Evolutionary conservation across 2,329 filamentous ascomycete species (phyloP).

Genomic region (Metarhizium guizhouense): DNA sequence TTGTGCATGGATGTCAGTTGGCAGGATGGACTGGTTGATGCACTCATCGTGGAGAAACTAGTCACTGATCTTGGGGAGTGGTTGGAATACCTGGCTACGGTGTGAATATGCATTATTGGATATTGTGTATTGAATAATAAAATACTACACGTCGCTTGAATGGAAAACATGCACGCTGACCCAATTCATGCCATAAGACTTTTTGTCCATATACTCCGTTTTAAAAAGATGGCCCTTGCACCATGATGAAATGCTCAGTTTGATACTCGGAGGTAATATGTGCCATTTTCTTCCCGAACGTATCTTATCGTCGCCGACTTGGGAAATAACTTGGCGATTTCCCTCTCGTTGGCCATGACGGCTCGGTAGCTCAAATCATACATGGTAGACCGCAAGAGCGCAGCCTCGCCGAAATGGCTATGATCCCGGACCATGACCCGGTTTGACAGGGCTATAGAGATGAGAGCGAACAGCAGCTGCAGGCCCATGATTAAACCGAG

Average conservation of each 20-base stretch:
- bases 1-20: slow-evolving; percentile 16
- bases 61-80: slow-evolving; percentile 7
- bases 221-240: slow-evolving; percentile 3
- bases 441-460: slow-evolving; percentile 15
- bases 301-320: slow-evolving; percentile 6
- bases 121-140: neutral
- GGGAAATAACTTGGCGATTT: slow-evolving; percentile 8
- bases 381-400: slow-evolving; percentile 12
- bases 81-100: neutral
- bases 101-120: neutral
- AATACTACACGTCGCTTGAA: neutral
- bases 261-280: slow-evolving; percentile 5
- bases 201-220: neutral
- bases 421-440: slow-evolving; percentile 18
- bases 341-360: slow-evolving; percentile 10
- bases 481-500: slow-evolving; percentile 21
- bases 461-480: slow-evolving; percentile 19
- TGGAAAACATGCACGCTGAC: neutral
- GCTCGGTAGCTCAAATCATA: slow-evolving; percentile 8
- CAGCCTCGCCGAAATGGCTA: slow-evolving; percentile 13
- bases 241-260: neutral
- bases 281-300: slow-evolving; percentile 3
- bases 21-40: slow-evolving; percentile 10
- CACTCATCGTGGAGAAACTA: slow-evolving; percentile 7
- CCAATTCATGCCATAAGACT: neutral